Evolutionary conservation across 148 eudicot species (phyloP), one percentile per base, ranked within the genome.

Genomic region (Polygonum aviculare): DNA sequence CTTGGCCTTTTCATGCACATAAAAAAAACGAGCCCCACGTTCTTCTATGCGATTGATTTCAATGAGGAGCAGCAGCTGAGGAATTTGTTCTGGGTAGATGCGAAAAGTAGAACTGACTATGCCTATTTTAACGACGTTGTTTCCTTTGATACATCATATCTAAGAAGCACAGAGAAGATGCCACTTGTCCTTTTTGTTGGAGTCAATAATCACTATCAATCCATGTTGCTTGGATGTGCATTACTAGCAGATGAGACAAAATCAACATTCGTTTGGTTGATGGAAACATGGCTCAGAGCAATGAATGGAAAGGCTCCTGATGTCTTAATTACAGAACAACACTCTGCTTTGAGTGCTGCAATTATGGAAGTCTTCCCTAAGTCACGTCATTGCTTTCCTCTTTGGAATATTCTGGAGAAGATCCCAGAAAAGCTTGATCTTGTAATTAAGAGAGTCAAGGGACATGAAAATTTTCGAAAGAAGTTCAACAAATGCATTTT

Each of bases 281-380:
- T 86, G 84, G 80, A 82, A 78, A 81, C 89, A 74, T 86, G 89
- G 89, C 82, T 84, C 55, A 82, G 85, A 81, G 87, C 89, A 74
- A 84, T 86, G 87, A 80, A 85, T 74, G 84, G 87, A 69, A 81
- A 57, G 9, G 79, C 82, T 50, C 89, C 89, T 12, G 39, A 74
- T 50, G 82, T 84, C 48, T 63, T 86, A 63, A 18, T 86, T 51
- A 77, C 82, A 55, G 84, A 86, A 19, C 89, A 86, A 74, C 80
- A 86, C 75, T 75, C 82, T 63, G 77, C 78, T 7, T 77, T 86
- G 45, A 82, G 82, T 73, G 78, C 83, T 78, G 82, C 87, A 47
- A 21, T 82, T 72, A 77, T 79, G 54, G 84, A 82, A 60, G 81
- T 86, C 38, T 84, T 86, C 60, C 89, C 85, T 57, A 74, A 62